These are phyloP conservation scores for Syzygium aqueum DNA, from an alignment of 345 rosid genomes.

Conservation along the genomic window DNA sequence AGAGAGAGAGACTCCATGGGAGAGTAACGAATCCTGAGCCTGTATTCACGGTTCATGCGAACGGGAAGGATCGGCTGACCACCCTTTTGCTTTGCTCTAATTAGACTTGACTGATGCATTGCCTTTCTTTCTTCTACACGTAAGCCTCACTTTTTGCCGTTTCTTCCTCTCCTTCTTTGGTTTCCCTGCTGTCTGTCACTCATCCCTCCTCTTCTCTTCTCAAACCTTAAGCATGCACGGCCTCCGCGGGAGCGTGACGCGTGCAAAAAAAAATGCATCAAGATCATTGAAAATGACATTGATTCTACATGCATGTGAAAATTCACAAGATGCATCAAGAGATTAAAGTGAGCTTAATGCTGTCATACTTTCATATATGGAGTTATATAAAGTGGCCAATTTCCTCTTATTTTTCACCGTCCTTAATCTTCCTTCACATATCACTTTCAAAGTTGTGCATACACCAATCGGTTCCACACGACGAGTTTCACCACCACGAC, in stretches of 20 bases:
- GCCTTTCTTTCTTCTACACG: not conserved
- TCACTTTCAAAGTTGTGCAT: not conserved
- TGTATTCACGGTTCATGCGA: not conserved
- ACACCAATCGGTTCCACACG: too few species aligned
- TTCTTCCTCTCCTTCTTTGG: slow-evolving; percentile 11
- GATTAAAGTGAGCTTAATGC: not conserved
- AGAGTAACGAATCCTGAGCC: not conserved
- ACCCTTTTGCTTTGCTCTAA: not conserved
- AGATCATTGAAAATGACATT: not conserved
- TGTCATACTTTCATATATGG: not conserved
- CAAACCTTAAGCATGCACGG: not conserved
- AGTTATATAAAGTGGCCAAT: not conserved
- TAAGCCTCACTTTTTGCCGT: slow-evolving; percentile 2
- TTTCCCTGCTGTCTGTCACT: not conserved
- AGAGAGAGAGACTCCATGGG: not conserved
- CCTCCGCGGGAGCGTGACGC: not conserved
- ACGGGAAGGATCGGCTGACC: not conserved
- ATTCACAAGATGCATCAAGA: not conserved
- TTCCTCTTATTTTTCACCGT: not conserved
- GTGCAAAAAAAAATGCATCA: not conserved
- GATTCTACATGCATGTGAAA: not conserved
- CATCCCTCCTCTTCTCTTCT: not conserved
- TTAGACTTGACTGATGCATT: not conserved
- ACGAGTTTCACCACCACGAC: not conserved
- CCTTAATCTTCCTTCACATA: not conserved